Base-by-base conservation (phyloP, 208 protist genomes). In the Novymonas esmeraldas region DNA sequence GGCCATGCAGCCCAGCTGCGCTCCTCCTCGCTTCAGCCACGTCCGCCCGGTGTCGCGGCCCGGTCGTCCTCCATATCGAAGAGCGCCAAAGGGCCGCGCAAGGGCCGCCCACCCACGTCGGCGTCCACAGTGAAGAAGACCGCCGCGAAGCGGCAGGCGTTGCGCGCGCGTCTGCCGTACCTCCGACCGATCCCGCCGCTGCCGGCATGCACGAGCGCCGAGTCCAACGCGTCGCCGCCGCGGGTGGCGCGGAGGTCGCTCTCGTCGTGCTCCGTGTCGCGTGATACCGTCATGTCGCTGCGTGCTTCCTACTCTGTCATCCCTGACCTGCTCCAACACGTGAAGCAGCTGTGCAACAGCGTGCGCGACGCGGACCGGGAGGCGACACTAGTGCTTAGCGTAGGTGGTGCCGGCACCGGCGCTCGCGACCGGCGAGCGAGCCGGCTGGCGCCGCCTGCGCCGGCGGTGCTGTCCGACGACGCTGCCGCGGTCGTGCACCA, bases 91-190 rank as follows among this genome's bases (percentile, higher is more conserved):
- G 42, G 36, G 22, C 20, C 42, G n/a, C 59, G 5, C 20, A 70
- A 63, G 20, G 14, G 42, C 7, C 22, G 22, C 16, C 24, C 38
- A 0, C 29, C 45, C 2, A 44, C 62, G 14, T 14, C 52, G 22
- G 36, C 70, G 3, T 38, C 28, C 0, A 39, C 49, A 46, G 45
- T 62, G 41, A 76, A 70, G 56, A 56, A 55, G 20, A 31, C 59
- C 9, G 62, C 56, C 4, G 62, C 70, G 3, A 76, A 54, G 56
- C 14, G 70, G 6, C 34, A 49, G 26, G 59, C 70, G 33, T 48
- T 76, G 70, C 70, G 70, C 33, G 52, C 62, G 0, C 67, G 50
- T 38, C 57, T 76, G 56, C 69, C 70, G 4, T 64, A 76, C 24
- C 46, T 76, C 6, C 61, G 70, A 3, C 45, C 62, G 22, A 51